Evolutionary conservation across 2,329 filamentous ascomycete genomes (phyloP), one percentile per base, ranked within the genome.

Genomic region (Ophiosphaerella herpotricha): DNA sequence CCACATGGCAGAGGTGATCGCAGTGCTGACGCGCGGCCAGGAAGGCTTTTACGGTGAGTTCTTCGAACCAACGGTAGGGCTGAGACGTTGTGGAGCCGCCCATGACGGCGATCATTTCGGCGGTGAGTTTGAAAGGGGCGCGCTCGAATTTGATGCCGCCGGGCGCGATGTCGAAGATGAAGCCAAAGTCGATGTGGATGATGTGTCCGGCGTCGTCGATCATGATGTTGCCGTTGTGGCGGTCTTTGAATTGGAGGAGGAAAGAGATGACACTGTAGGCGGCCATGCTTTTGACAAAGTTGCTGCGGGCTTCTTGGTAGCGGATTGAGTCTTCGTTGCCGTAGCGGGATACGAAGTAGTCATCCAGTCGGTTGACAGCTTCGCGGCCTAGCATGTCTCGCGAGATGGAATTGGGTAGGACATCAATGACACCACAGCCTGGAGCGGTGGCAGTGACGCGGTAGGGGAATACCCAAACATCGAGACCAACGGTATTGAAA

Each of bases 151-250:
- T 93, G 67, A 99, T 91, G 52, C 95, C 94, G 40, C 94, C 94
- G 0, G 94, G 94, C 1, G 92, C 94, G 63, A 99, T 97, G 69
- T 99, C 95, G 76, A 99, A 99, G 77, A 93, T 97, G 82, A 99
- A 99, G 8, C 94, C 94, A 68, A 99, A 99, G 73, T 99, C 94
- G 62, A 99, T 97, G 78, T 99, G 94, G 46, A 99, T 84, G 66
- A 99, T 96, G 75, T 99, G 94, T 4, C 95, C 94, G 0, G 89
- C 90, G 67, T 97, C 93, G 72, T 99, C 93, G 57, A 99, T 87
- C 95, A 99, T 99, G 79, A 99, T 99, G 79, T 99, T 99, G 55
- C 94, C 94, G 73, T 99, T 99, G 78, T 99, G 94, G 3, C 94
- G 87, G 72, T 99, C 94, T 75, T 99, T 99, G 86, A 99, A 97